A percentile compares a stretch with the other conserved stretches of the same genome.
These are phyloP conservation scores for Entelexis paramagnoliae DNA, from an alignment of 1,139 yeast genomes.

Conservation along the genomic window DNA sequence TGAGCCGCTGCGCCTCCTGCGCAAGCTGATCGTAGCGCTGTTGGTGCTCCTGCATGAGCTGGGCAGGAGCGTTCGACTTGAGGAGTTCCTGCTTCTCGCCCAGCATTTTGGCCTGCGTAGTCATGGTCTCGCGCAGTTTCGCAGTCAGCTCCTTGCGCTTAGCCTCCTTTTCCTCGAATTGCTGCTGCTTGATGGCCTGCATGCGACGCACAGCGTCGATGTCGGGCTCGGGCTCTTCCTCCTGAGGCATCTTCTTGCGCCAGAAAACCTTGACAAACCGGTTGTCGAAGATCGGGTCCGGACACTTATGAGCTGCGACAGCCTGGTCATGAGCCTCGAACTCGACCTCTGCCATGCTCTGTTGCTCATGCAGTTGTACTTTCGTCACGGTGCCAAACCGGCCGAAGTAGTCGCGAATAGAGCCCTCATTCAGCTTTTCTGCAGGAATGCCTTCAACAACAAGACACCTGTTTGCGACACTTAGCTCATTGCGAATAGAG, in stretches of 20 bases:
- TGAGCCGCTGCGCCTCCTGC: conserved; percentile 30
- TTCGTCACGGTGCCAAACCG: conserved; percentile 35
- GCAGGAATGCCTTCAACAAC: conserved; percentile 39
- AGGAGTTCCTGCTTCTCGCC: conserved; percentile 25
- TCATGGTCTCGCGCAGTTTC: conserved; percentile 31
- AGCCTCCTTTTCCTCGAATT: conserved; percentile 35
- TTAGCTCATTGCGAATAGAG: conserved; percentile 22
- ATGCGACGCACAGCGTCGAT: conserved; percentile 33
- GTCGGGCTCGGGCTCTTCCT: conserved; percentile 28
- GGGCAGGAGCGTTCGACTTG: conserved; percentile 20
- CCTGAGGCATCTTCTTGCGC: conserved; percentile 26
- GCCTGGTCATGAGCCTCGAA: conserved; percentile 36
- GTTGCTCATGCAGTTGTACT: conserved; percentile 28
- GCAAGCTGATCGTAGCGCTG: conserved; percentile 31
- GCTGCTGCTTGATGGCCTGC: conserved; percentile 37
- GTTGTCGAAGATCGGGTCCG: conserved; percentile 41
- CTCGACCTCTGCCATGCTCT: conserved; percentile 34
- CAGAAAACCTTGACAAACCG: conserved; percentile 42
- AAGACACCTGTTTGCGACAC: conserved; percentile 26
- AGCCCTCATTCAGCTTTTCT: conserved; percentile 34
- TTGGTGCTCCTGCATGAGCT: conserved; percentile 25
- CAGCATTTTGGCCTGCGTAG: conserved; percentile 30
- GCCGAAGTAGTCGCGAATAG: conserved; percentile 33
- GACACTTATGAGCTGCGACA: conserved; percentile 37
- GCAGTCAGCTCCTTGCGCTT: conserved; percentile 32